Conservation (phyloP, 179 eudicot genomes). For the Camellia oleifera region DNA sequence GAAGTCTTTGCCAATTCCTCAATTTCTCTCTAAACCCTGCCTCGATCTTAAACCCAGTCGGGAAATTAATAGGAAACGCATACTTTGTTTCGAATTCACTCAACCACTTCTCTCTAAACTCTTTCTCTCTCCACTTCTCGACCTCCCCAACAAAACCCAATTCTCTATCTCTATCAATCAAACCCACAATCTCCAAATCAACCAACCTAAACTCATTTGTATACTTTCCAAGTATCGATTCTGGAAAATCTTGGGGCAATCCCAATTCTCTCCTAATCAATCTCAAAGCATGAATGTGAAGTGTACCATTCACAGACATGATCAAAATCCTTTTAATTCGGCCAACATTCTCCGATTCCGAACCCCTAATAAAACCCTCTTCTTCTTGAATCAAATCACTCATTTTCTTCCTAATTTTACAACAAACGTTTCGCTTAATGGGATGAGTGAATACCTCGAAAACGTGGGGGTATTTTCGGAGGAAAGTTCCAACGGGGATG, state of each 20-base stretch:
- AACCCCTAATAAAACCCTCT: conserved; percentile 24
- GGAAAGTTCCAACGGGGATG: conserved; percentile 40
- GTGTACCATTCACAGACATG: conserved; percentile 59
- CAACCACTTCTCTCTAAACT: conserved; percentile 75
- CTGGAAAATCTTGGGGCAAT: conserved; percentile 60
- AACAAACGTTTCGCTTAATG: conserved; percentile 50
- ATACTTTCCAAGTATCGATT: conserved; percentile 59
- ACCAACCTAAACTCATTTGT: conserved; percentile 44
- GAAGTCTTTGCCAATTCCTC: conserved; percentile 68
- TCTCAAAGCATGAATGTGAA: conserved; percentile 74
- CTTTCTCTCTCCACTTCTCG: conserved; percentile 65
- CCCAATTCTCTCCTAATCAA: conserved; percentile 63
- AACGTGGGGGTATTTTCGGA: conserved; percentile 53
- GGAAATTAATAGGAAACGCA: conserved; percentile 72
- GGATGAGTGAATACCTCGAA: conserved; percentile 71
- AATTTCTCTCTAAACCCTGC: conserved; percentile 59
- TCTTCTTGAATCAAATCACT: conserved; percentile 48
- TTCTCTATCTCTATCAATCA: conserved; percentile 32
- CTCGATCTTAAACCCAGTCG: conserved; percentile 64
- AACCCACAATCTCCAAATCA: conserved; percentile 58
- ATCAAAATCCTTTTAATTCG: conserved; percentile 57
- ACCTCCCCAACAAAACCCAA: conserved; percentile 40
- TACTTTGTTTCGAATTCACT: conserved; percentile 81
- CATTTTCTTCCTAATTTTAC: conserved; percentile 44
- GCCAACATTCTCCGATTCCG: conserved; percentile 50